Percentiles rank a stretch among this genome's conserved stretches.
Evolutionary conservation across 768 basidiomycete genomes (phyloP).

Genomic region (Mycena rebaudengoi): DNA sequence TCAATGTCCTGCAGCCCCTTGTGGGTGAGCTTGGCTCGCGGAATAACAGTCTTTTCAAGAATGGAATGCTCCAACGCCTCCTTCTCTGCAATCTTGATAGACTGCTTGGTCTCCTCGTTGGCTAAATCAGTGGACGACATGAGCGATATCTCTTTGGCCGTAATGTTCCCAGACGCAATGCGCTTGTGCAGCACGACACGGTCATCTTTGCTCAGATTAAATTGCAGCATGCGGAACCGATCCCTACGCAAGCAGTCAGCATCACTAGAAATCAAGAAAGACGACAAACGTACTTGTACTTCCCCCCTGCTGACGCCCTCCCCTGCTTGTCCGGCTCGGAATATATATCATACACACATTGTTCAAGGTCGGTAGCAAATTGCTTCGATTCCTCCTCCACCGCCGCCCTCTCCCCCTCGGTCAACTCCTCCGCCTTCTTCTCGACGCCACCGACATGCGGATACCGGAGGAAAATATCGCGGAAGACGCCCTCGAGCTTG

Average conservation of each 20-base stretch:
- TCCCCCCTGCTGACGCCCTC: slow-evolving; percentile 67
- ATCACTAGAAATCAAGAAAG: slow-evolving; percentile 15
- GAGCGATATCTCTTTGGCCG: slow-evolving; percentile 75
- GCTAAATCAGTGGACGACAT: slow-evolving; percentile 93
- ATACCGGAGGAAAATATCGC: slow-evolving; percentile 75
- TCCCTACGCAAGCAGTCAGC: slow-evolving; percentile 57
- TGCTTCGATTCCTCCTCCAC: slow-evolving; percentile 65
- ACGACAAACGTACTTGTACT: slow-evolving; percentile 73
- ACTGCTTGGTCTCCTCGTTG: slow-evolving; percentile 84
- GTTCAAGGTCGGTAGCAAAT: slow-evolving; percentile 79
- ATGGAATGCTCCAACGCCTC: slow-evolving; percentile 89
- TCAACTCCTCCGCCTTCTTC: slow-evolving; percentile 62
- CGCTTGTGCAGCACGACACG: slow-evolving; percentile 81
- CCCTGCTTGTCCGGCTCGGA: slow-evolving; percentile 80
- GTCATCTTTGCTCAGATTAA: slow-evolving; percentile 87
- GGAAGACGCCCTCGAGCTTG: slow-evolving; percentile 78
- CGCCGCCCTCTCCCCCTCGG: slow-evolving; percentile 64
- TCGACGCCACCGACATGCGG: slow-evolving; percentile 57
- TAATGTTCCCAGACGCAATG: slow-evolving; percentile 72
- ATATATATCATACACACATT: slow-evolving; percentile 77
- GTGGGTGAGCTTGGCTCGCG: slow-evolving; percentile 87
- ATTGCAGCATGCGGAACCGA: slow-evolving; percentile 89
- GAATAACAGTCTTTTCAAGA: slow-evolving; percentile 71
- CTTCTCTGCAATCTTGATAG: slow-evolving; percentile 83
- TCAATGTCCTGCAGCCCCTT: slow-evolving; percentile 94